Evolutionary conservation across 2,329 filamentous ascomycete genomes (phyloP), one percentile per base, ranked within the genome.

Genomic region (Zymoseptoria crescenta): DNA sequence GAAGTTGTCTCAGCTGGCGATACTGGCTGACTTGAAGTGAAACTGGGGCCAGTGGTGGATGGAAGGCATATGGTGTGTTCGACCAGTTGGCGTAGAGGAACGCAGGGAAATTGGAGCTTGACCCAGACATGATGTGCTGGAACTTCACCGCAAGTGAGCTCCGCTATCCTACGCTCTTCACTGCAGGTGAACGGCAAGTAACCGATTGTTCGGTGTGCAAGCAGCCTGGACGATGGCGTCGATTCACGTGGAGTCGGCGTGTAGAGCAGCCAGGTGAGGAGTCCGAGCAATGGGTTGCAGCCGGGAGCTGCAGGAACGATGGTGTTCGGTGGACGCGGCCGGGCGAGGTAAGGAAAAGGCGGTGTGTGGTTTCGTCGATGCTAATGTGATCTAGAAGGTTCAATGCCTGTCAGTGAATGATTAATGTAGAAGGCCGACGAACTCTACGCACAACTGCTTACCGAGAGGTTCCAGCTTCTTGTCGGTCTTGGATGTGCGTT

Each of bases 141-240:
- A 45, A 35, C 49, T 51, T 58, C 55, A 64, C 57, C 57, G 59
- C 61, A 59, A 59, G 30, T 56, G 54, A 29, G 24, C 20, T n/a
- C n/a, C 35, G 35, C 16, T 16, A 45, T 5, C n/a, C 13, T 45
- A 45, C 35, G 35, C 35, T 45, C 35, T 45, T 45, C 8, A 20
- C 27, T 24, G 35, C 30, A 28, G 27, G 28, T 54, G 52, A 54
- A 54, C 52, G 20, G 62, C 57, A 45, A 41, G 21, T 49, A 55
- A 48, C 59, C 64, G 58, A 48, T 30, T 54, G 49, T 59, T 62
- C 64, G 62, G 60, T 64, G 64, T 64, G 64, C 62, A 63, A 59
- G 58, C 59, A 64, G 59, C 64, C 60, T 58, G 20, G n/a, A 49
- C 21, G 48, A 30, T 52, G 51, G 41, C 19, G 49, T 28, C 3